Percentiles rank a stretch among this genome's conserved stretches.
Evolutionary conservation across 805 yeast species (phyloP).

Genomic region (Cyberlindnera nakhonratchasimensis): DNA sequence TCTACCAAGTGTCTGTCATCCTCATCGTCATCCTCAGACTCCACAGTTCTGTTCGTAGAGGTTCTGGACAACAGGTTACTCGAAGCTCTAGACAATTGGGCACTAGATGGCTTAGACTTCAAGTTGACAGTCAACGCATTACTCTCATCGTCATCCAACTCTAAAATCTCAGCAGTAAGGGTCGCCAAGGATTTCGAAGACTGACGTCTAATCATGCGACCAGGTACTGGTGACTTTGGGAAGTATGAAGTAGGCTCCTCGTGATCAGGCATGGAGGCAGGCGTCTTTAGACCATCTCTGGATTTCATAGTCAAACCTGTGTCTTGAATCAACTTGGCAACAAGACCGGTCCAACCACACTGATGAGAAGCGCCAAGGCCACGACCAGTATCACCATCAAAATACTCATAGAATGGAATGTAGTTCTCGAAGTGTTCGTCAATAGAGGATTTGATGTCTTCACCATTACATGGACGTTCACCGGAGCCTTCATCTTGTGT

Average conservation of each 20-base stretch:
- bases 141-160: conserved; percentile 60
- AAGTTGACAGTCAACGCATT: conserved; percentile 26
- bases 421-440: conserved; percentile 74
- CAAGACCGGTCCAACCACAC: conserved; percentile 94
- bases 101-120: conserved; percentile 22
- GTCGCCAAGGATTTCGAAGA: conserved; percentile 72
- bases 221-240: conserved; percentile 44
- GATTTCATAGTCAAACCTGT: conserved; percentile 63
- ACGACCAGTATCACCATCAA: conserved; percentile 92
- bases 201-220: conserved; percentile 57
- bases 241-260: conserved; percentile 18
- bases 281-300: conserved; percentile 26
- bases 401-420: conserved; percentile 80
- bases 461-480: conserved; percentile 77
- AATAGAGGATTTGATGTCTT: conserved; percentile 51
- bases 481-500: conserved; percentile 60
- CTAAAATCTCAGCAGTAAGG: conserved; percentile 63
- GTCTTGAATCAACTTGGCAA: conserved; percentile 88
- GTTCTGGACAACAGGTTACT: conserved; percentile 17
- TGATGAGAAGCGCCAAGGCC: conserved; percentile 94
- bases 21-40: conserved; percentile 20
- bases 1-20: conserved; percentile 34
- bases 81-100: conserved; percentile 20
- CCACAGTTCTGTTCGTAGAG: conserved; percentile 12
- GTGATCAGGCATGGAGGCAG: conserved; percentile 10